Conservation (phyloP, 1,284 basidiomycete genomes). For the Pisolithus thermaeus region DNA sequence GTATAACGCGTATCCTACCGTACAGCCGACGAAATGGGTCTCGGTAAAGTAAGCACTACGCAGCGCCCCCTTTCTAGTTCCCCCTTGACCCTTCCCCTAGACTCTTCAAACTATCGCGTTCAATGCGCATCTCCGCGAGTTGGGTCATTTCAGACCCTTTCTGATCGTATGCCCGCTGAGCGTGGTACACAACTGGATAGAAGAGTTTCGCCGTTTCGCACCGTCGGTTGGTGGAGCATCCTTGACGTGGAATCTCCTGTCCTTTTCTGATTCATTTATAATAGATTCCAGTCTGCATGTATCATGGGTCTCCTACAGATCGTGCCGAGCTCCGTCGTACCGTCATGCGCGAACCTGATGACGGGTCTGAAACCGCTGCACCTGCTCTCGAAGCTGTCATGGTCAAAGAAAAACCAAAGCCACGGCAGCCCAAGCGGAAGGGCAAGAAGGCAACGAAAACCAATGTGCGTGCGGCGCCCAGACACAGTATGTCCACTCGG, state of each 20-base stretch:
- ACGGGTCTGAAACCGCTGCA: slow-evolving; percentile 17
- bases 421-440: slow-evolving; percentile 5
- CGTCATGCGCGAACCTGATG: slow-evolving; percentile 36
- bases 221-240: slow-evolving; percentile 49
- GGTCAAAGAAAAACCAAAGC: slow-evolving; percentile 9
- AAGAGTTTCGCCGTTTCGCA: slow-evolving; percentile 83
- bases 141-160: slow-evolving; percentile 73
- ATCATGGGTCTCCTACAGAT: slow-evolving; percentile 80
- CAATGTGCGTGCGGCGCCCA: background rate
- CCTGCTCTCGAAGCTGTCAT: slow-evolving; percentile 19
- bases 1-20: background rate
- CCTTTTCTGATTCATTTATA: background rate
- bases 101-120: slow-evolving; percentile 94
- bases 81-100: slow-evolving; percentile 32
- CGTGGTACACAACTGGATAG: slow-evolving; percentile 88
- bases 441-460: slow-evolving; percentile 6
- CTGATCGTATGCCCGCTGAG: slow-evolving; percentile 90
- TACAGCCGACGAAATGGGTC: slow-evolving; percentile 88
- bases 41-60: slow-evolving; percentile 62
- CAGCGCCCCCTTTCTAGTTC: background rate
- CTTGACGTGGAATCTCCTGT: background rate
- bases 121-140: slow-evolving; percentile 80
- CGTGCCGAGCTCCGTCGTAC: slow-evolving; percentile 71
- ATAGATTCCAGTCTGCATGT: slow-evolving; percentile 83
- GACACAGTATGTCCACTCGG: slow-evolving; percentile 11